Base-by-base conservation (phyloP, 306 rosid species). In the Quercus parvula region DNA sequence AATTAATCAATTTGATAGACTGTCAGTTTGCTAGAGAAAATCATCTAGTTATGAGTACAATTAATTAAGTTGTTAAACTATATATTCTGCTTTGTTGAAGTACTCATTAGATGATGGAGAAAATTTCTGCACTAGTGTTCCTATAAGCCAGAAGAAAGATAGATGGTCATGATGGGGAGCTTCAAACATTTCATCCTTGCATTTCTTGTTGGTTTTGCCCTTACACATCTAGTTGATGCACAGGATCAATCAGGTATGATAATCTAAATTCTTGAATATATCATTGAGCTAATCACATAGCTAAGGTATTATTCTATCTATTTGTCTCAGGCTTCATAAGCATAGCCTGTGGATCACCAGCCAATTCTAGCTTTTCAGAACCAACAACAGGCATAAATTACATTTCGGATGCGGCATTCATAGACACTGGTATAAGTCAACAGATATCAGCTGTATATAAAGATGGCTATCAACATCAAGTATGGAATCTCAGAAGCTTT, bases 281-380 rank as follows among this genome's bases (percentile, higher is more conserved):
- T 38, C 44, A 35, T 35, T 6, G 44, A 0, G 10, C 44, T 38
- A 38, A 38, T 2, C 44, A 1, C 4, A 11, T 46, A 46, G 52
- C 41, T 77, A 19, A 46, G 11, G 22, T 5, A 54, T 75, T 31
- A 22, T 4, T 56, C 6, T 41, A 0, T 75, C 44, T 61, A 31
- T 58, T 0, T 38, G 5, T 4, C 46, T 58, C 86, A 89, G 92
- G 86, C 76, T 89, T 89, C 87, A 84, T 87, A 14, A 89, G 87
- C 86, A 71, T 89, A 12, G 83, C 78, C 30, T 86, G 90, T 11
- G 90, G 90, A 41, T 31, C 78, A 62, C 11, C 55, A 13, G 77
- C 68, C 33, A 64, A 72, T 18, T 28, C 20, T 10, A 28, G 5
- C 33, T 81, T 71, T 56, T 17, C 54, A 8, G 87, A 86, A 22